Conservation (phyloP, 331 rosid species). For the Quercus lobata region DNA sequence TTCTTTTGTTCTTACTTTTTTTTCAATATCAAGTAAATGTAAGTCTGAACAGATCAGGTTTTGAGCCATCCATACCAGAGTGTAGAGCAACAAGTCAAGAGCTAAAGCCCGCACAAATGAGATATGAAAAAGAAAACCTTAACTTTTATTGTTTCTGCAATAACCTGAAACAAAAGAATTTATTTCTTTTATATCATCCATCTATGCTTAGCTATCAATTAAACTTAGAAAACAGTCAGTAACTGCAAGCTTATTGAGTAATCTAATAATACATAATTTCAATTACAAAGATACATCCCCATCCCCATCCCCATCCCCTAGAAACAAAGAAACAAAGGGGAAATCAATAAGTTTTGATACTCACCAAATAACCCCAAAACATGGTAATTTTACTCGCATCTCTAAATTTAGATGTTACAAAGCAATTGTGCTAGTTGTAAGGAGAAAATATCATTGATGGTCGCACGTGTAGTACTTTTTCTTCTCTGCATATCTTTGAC, state of each 20-base stretch:
- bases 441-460: neutral
- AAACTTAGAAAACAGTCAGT: neutral
- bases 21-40: neutral
- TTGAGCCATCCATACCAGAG: neutral
- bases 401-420: neutral
- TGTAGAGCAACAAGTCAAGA: neutral
- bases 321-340: neutral
- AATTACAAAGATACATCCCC: neutral
- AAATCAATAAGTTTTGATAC: neutral
- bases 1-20: neutral
- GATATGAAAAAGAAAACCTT: neutral
- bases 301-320: neutral
- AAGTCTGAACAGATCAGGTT: neutral
- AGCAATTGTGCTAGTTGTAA: neutral
- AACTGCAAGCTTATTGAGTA: neutral
- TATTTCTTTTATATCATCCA: neutral
- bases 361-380: neutral
- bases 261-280: neutral
- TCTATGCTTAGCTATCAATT: neutral
- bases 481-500: neutral
- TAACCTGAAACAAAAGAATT: neutral
- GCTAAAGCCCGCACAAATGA: neutral
- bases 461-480: neutral
- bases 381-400: slow-evolving; percentile 3
- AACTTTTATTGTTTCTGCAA: neutral